A percentile compares a stretch with the other conserved stretches of the same genome.
These are phyloP conservation scores for Diospyros lotus DNA, from an alignment of 148 eudicot genomes.

Conservation along the genomic window DNA sequence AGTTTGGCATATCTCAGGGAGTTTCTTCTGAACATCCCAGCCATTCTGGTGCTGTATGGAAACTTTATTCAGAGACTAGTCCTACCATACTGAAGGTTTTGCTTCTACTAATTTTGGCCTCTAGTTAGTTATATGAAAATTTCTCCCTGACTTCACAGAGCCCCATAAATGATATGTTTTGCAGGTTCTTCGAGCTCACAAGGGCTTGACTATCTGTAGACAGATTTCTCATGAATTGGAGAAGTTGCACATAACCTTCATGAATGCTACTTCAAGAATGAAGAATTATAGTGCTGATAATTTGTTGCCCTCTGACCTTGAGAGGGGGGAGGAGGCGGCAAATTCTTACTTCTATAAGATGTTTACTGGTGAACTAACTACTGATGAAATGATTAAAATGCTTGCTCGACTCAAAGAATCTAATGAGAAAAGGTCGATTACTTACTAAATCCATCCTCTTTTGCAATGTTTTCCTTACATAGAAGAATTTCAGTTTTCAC, in stretches of 20 bases:
- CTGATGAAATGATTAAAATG: conserved; percentile 86
- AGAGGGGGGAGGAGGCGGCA: conserved; percentile 75
- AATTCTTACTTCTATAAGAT: conserved; percentile 83
- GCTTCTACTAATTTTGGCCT: conserved; percentile 3
- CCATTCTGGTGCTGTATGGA: conserved; percentile 40
- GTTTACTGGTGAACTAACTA: conserved; percentile 71
- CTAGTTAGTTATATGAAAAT: not conserved
- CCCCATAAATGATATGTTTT: conserved; percentile 15
- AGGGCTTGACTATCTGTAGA: conserved; percentile 37
- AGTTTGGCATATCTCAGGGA: conserved; percentile 37
- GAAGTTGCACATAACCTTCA: conserved; percentile 39
- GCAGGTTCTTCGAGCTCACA: conserved; percentile 79
- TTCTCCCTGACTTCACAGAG: not conserved
- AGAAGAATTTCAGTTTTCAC: not conserved
- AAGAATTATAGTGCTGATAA: conserved; percentile 53
- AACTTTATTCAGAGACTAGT: conserved; percentile 42
- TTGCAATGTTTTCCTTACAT: not conserved
- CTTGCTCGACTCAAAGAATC: conserved; percentile 86
- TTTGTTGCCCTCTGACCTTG: conserved; percentile 42
- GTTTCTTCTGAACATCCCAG: conserved; percentile 44
- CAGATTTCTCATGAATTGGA: conserved; percentile 66
- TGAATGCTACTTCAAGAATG: conserved; percentile 38
- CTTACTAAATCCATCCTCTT: conserved; percentile 5
- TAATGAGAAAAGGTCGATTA: conserved; percentile 55
- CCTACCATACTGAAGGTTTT: conserved; percentile 67